Evolutionary conservation across 768 basidiomycete genomes (phyloP).

Genomic region (Tricholoma flavovirens): DNA sequence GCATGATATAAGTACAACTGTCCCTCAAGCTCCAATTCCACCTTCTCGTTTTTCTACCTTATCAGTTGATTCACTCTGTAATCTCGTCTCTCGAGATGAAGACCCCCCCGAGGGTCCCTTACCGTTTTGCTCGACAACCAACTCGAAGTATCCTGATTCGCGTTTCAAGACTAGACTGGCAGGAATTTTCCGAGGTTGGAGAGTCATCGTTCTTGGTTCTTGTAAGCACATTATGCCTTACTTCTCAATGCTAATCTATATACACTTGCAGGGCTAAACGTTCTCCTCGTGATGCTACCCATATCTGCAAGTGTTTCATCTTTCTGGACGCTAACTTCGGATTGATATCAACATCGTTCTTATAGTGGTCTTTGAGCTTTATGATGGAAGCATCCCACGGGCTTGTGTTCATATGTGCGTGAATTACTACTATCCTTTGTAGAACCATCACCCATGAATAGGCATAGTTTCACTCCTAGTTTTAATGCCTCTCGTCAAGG

Average conservation of each 20-base stretch:
- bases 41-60: background rate
- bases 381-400: slow-evolving; percentile 43
- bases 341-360: background rate
- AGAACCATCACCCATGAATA: background rate
- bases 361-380: slow-evolving; percentile 54
- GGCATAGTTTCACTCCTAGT: slow-evolving; percentile 57
- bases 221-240: slow-evolving; percentile 34
- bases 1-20: background rate
- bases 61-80: background rate
- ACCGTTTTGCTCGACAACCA: slow-evolving; percentile 11
- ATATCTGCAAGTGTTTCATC: slow-evolving; percentile 43
- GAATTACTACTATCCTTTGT: background rate
- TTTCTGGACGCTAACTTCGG: background rate
- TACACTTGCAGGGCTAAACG: slow-evolving; percentile 53
- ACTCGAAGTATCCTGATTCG: background rate
- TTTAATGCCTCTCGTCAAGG: slow-evolving; percentile 76
- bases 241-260: background rate
- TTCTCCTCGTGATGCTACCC: slow-evolving; percentile 63
- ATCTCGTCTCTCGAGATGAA: slow-evolving; percentile 4
- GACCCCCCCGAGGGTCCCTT: slow-evolving; percentile 4
- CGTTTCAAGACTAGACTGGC: background rate
- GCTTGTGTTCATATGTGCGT: slow-evolving; percentile 55
- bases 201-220: slow-evolving; percentile 46
- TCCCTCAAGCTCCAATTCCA: background rate
- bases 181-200: slow-evolving; percentile 41